Base-by-base conservation (phyloP, 352 stramenopile species). In the Phytopythium ostracodes region DNA sequence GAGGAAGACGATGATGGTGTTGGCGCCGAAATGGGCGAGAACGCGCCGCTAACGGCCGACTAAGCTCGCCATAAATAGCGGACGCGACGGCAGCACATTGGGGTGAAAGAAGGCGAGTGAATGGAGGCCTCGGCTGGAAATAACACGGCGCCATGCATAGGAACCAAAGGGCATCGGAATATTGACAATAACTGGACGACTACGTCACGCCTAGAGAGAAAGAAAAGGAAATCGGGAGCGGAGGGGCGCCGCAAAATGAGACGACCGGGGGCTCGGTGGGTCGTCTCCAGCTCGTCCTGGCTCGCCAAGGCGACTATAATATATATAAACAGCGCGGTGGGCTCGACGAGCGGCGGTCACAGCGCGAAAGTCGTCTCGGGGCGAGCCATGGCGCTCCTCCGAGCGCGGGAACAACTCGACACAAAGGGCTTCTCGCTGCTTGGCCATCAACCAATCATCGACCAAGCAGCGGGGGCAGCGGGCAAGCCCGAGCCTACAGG, bases 401-500 rank as follows among this genome's bases (percentile, higher is more conserved):
- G 0, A 22, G 22, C 44, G 44, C 44, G n/a, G 36, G 44, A 29
- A 51, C 44, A 29, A 31, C 44, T 27, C 54, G 54, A 51, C 40
- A 22, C 35, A 44, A 18, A 47, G 31, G 43, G 36, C 38, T 40
- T 52, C 24, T 42, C 40, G 29, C 55, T 51, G 38, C 33, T 40
- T 18, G 53, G 47, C 9, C n/a, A 11, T 22, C 22, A 12, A 33
- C 47, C 24, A 36, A 33, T 10, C n/a, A n/a, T 14, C 22, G 24
- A 20, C 47, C 24, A 53, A 33, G 24, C 27, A 53, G 29, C 24
- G 24, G 47, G 8, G 47, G 8, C 14, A 24, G 15, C 47, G 10
- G 47, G 47, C 2, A 54, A 3, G 29, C 29, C 67, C 42, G 33
- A 55, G 36, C 11, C 61, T 77, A 80, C 66, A 80, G 59, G 24